phyloP scores from a whole-genome alignment of 441 rosid genomes.

The Codiaeum variegatum region DNA sequence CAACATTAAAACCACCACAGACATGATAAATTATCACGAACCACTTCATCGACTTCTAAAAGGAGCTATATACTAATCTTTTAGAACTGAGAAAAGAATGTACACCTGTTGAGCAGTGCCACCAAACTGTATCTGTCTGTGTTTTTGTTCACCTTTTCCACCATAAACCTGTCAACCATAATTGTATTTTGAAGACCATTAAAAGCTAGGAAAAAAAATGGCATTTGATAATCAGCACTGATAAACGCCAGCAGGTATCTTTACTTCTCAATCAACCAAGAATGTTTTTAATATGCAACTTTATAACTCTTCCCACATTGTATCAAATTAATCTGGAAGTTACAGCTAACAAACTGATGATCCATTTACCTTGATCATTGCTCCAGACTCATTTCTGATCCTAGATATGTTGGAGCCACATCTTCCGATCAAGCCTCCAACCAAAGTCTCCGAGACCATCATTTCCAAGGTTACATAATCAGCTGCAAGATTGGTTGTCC shows the following conservation, averaged over 20 bases:
- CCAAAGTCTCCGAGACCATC: conserved; percentile 56
- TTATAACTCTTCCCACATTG: not conserved
- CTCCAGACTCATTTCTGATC: conserved; percentile 65
- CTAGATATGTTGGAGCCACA: conserved; percentile 63
- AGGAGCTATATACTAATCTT: not conserved
- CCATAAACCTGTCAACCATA: conserved; percentile 46
- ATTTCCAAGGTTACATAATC: conserved; percentile 57
- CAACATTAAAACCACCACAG: not conserved
- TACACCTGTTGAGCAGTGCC: conserved; percentile 60
- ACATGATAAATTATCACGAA: not conserved
- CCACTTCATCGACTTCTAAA: not conserved
- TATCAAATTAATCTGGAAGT: not conserved
- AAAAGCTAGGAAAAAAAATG: not conserved
- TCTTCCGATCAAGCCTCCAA: conserved; percentile 65
- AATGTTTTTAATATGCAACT: not conserved
- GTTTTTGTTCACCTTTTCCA: conserved; percentile 55
- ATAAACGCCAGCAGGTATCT: not conserved
- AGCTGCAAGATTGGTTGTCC: conserved; percentile 72
- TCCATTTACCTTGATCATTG: conserved; percentile 50
- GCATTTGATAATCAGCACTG: not conserved
- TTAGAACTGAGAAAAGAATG: not conserved
- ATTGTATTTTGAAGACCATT: not conserved
- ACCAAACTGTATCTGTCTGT: conserved; percentile 56
- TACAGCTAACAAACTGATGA: not conserved
- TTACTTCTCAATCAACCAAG: not conserved